Evolutionary conservation across 192 early-diverging fungal genomes (phyloP), one percentile per base, ranked within the genome.

Genomic region (Backusella luteola): DNA sequence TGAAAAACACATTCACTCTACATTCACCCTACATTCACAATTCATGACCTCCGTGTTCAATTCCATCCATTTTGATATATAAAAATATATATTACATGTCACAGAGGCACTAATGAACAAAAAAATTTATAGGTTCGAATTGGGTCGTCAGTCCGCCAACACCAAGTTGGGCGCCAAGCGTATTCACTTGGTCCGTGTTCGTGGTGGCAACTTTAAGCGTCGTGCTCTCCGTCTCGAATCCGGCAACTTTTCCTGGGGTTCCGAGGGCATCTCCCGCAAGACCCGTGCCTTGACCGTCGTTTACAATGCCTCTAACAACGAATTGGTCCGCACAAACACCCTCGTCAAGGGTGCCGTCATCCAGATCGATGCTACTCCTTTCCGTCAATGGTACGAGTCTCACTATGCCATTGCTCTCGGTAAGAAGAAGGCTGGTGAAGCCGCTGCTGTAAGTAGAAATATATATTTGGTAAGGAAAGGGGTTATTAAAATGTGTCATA

Each of bases 261-360:
- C 97, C 34, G 96, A 99, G 89, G 84, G 94, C 66, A 84, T 93
- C 88, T 94, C 98, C 80, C 94, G 93, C 89, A 98, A 97, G 93
- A 93, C 95, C 79, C 95, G 98, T 92, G 92, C 97, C 81, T 88
- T 98, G 82, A 86, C 88, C 68, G 98, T 99, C 81, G 94, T 93
- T 78, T 99, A 98, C 94, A 99, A 99, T 90, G 93, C 98, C 80
- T 96, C 98, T 86, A 98, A 98, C 95, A 99, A 99, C 93, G 98
- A 99, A 89, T 91, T 99, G 83, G 98, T 99, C 88, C 96, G 98
- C 85, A 99, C 98, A 91, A 96, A 96, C 92, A 99, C 98, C 71
- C 90, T 99, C 66, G 98, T 99, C 66, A 99, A 99, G 94, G 95
- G 96, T 79, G 91, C 93, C 76, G 94, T 99, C 75, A 91, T 99